Base-by-base conservation (phyloP, 768 basidiomycete species). In the Termitomyces sp. region DNA sequence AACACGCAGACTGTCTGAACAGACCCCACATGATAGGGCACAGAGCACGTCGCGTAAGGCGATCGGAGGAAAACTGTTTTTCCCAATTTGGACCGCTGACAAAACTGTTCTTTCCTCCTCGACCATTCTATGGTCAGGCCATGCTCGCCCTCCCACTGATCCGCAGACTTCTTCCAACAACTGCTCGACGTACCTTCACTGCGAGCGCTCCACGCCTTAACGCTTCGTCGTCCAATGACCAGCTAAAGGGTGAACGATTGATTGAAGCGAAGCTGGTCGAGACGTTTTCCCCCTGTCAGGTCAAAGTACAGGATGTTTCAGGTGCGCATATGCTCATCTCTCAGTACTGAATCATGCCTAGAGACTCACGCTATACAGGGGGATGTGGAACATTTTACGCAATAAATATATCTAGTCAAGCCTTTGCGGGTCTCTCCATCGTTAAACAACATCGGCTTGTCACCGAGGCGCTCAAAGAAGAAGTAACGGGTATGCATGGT, bases 311-410 rank as follows among this genome's bases (percentile, higher is more conserved):
- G 74, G 96, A 99, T 71, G 83, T 95, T n/a, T 98, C 95, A 28
- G 96, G 96, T 94, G 46, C 24, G 57, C 34, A 52, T 49, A 22
- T 42, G 33, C 31, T 34, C 50, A n/a, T 24, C 5, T 41, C 8
- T 39, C 13, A 34, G 22, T 4, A 8, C 28, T 24, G 10, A 15
- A 22, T 29, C 1, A n/a, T 29, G 2, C 29, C 46, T 42, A 36
- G 33, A 28, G 24, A 8, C 4, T 16, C 16, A n/a, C 12, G 29
- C 24, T n/a, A 24, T 54, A 18, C 45, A 97, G 96, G 94, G 54
- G 97, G 97, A 24, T 98, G 97, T 68, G 97, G 97, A n/a, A 81
- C 87, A 4, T 99, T 98, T 73, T 99, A 96, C 65, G 91, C 94
- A 44, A 95, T 99, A 60, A 81, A 83, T 13, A 90, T 99, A 60